Percentiles rank a stretch among this genome's conserved stretches.
These are phyloP conservation scores for Artemisia argyi DNA, from an alignment of 129 eudicot genomes.

Conservation along the genomic window DNA sequence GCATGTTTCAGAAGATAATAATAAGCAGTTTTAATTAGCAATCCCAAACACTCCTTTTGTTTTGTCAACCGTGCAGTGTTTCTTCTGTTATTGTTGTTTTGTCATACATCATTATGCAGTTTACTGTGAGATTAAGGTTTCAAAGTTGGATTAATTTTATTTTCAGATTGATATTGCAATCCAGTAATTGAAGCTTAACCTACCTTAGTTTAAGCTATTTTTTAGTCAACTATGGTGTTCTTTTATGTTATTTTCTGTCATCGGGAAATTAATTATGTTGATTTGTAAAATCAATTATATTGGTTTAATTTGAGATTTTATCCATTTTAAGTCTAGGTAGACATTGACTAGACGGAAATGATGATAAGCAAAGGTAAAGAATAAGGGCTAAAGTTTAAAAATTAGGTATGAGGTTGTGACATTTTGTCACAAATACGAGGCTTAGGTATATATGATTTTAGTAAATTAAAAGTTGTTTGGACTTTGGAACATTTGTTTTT, in stretches of 20 bases:
- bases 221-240: slow-evolving; percentile 8
- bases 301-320: not conserved
- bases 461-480: not conserved
- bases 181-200: not conserved
- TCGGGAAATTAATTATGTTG: not conserved
- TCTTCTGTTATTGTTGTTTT: not conserved
- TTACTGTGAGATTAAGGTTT: slow-evolving; percentile 8
- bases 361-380: not conserved
- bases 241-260: not conserved
- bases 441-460: not conserved
- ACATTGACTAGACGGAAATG: slow-evolving; percentile 4
- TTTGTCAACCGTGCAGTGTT: not conserved
- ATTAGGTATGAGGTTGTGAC: slow-evolving; percentile 1
- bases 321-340: not conserved
- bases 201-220: slow-evolving; percentile 2
- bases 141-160: not conserved
- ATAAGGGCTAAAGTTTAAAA: not conserved
- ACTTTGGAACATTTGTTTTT: not conserved
- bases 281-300: not conserved
- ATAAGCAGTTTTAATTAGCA: too few species aligned
- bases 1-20: too few species aligned
- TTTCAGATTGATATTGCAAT: slow-evolving; percentile 15
- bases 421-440: not conserved
- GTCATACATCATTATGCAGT: not conserved
- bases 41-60: too few species aligned